These are phyloP conservation scores for Aspergillus felis DNA, from an alignment of 2,329 filamentous ascomycete species.

Conservation along the genomic window DNA sequence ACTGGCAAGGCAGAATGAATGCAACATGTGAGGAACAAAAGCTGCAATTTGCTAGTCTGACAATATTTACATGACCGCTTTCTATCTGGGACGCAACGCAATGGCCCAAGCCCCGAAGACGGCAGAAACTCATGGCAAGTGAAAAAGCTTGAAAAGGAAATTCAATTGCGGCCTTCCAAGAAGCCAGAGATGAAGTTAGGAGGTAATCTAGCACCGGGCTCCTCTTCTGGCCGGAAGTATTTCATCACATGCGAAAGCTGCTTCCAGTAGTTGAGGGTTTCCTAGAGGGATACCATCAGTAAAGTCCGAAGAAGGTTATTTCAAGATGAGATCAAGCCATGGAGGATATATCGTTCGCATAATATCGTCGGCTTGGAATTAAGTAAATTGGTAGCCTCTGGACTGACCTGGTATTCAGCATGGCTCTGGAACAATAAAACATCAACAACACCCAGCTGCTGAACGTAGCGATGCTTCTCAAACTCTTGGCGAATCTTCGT, in stretches of 20 bases:
- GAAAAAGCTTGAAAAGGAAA: slow-evolving; percentile 13
- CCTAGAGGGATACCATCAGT: slow-evolving; percentile 49
- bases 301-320: background rate
- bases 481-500: slow-evolving; percentile 96
- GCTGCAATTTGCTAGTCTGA: slow-evolving; percentile 26
- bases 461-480: slow-evolving; percentile 89
- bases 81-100: slow-evolving; percentile 17
- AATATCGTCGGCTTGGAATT: too few species aligned
- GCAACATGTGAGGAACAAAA: slow-evolving; percentile 3
- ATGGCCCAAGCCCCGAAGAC: slow-evolving; percentile 6
- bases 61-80: slow-evolving; percentile 37
- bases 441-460: slow-evolving; percentile 82
- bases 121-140: slow-evolving; percentile 14
- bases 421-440: slow-evolving; percentile 87
- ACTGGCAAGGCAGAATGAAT: slow-evolving; percentile 5
- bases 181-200: slow-evolving; percentile 91
- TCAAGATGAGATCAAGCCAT: background rate
- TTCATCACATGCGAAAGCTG: slow-evolving; percentile 93
- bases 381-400: background rate
- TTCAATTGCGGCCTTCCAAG: slow-evolving; percentile 70
- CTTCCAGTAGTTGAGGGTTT: slow-evolving; percentile 99
- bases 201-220: slow-evolving; percentile 70
- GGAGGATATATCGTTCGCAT: background rate
- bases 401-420: slow-evolving; percentile 81
- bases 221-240: slow-evolving; percentile 89